phyloP scores from a whole-genome alignment of 2,329 filamentous ascomycete genomes.

The Teratosphaeriaceae sp. region DNA sequence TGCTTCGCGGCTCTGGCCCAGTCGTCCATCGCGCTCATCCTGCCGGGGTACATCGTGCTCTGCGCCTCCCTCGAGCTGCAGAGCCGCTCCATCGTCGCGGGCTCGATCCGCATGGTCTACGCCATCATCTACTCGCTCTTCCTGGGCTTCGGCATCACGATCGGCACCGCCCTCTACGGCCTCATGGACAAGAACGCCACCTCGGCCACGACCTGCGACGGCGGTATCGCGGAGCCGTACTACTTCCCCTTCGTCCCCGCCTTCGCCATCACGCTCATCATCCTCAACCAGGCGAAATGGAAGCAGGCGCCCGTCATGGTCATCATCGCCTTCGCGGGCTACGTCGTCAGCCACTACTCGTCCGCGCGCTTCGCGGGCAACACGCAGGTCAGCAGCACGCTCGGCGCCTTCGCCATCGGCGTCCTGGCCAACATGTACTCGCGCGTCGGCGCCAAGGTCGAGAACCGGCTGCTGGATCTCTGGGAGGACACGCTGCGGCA shows the following conservation, averaged over 20 bases:
- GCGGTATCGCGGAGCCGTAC: constrained; percentile 46
- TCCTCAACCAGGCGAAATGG: constrained; percentile 78
- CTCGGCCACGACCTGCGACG: constrained; percentile 35
- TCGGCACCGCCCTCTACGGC: constrained; percentile 44
- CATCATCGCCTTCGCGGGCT: constrained; percentile 65
- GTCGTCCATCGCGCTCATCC: constrained; percentile 43
- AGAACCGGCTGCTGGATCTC: constrained; percentile 49
- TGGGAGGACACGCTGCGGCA: constrained; percentile 48
- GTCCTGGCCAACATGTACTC: constrained; percentile 74
- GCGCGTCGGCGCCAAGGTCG: constrained; percentile 53
- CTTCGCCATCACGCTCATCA: constrained; percentile 67
- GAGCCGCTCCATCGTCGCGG: constrained; percentile 42
- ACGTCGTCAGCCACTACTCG: constrained; percentile 68
- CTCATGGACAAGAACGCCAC: constrained; percentile 42
- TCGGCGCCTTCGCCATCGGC: constrained; percentile 70
- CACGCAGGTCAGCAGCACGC: constrained; percentile 67
- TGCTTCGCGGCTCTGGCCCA: constrained; percentile 47
- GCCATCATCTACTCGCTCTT: constrained; percentile 49
- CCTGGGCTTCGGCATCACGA: constrained; percentile 46
- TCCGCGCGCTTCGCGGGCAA: constrained; percentile 61
- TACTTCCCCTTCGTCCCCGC: constrained; percentile 67
- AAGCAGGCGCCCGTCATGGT: constrained; percentile 72
- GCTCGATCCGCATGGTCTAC: constrained; percentile 47
- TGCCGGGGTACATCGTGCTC: constrained; percentile 46
- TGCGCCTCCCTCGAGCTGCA: constrained; percentile 45